A percentile compares a stretch with the other conserved stretches of the same genome.
Conservation (phyloP, 148 eudicot genomes). For the Spergularia marina region DNA sequence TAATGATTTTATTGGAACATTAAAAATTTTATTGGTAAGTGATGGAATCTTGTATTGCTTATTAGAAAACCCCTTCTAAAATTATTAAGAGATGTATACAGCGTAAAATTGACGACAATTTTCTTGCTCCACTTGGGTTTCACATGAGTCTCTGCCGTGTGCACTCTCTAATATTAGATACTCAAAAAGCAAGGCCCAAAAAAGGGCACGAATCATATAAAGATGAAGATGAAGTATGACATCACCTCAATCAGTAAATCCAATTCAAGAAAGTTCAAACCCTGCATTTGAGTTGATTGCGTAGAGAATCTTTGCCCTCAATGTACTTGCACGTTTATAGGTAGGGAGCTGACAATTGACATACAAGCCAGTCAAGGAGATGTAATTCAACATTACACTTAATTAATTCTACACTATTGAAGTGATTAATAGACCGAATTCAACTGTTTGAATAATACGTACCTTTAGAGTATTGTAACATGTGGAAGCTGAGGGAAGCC, state of each 20-base stretch:
- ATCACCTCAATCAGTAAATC: conserved; percentile 27
- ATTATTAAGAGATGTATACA: no score
- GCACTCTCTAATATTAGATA: not conserved
- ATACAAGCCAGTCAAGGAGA: conserved; percentile 15
- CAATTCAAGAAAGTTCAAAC: conserved; percentile 77
- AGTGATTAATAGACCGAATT: not conserved
- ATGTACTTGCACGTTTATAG: conserved; percentile 79
- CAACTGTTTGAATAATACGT: conserved; percentile 33
- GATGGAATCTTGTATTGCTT: no score
- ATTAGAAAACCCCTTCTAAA: no score
- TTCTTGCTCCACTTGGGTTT: not conserved
- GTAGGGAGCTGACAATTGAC: conserved; percentile 73
- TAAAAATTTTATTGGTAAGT: no score
- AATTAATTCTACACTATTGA: not conserved
- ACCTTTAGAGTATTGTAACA: conserved; percentile 99
- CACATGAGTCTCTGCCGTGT: not conserved
- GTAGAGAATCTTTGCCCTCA: conserved; percentile 86
- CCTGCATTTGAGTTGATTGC: conserved; percentile 98
- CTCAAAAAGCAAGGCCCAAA: not conserved
- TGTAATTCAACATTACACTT: not conserved
- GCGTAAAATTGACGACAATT: no score
- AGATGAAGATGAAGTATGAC: not conserved
- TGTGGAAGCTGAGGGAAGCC: conserved; percentile 98
- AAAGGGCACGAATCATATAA: not conserved
- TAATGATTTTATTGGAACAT: no score